Conservation (phyloP, 2,329 filamentous ascomycete species). For the Pseudocercospora crystallina region DNA sequence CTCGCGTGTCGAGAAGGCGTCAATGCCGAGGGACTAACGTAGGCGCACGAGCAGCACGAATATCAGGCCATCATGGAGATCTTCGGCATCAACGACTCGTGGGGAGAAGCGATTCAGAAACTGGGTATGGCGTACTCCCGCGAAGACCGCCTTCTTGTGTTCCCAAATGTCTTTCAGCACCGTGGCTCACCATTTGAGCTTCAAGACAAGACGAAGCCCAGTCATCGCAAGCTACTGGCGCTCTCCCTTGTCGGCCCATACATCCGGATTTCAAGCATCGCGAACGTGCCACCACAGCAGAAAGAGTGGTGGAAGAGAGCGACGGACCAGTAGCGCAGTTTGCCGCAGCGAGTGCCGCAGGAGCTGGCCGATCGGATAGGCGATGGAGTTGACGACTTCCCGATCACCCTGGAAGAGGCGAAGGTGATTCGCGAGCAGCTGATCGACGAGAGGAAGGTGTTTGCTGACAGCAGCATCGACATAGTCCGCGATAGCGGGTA, state of each 20-base stretch:
- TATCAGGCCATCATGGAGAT: slow-evolving; percentile 22
- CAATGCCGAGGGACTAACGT: slow-evolving; percentile 8
- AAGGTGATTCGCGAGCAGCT: slow-evolving; percentile 25
- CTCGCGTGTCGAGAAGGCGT: slow-evolving; percentile 51
- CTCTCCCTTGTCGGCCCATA: slow-evolving; percentile 61
- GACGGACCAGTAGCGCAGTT: slow-evolving; percentile 15
- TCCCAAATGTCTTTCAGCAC: slow-evolving; percentile 56
- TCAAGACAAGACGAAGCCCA: slow-evolving; percentile 50
- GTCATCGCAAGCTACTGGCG: slow-evolving; percentile 57
- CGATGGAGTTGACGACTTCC: slow-evolving; percentile 27
- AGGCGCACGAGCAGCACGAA: slow-evolving; percentile 15
- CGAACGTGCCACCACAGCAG: slow-evolving; percentile 53
- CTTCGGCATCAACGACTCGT: slow-evolving; percentile 27
- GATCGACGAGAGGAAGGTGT: slow-evolving; percentile 28
- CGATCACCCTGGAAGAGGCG: slow-evolving; percentile 28
- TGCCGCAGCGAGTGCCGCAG: slow-evolving; percentile 20
- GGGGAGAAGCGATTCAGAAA: slow-evolving; percentile 39
- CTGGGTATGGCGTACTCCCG: slow-evolving; percentile 51
- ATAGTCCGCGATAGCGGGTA: background rate
- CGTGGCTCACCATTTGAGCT: slow-evolving; percentile 52
- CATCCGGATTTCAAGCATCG: slow-evolving; percentile 50
- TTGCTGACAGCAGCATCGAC: background rate
- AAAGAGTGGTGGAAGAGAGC: slow-evolving; percentile 42
- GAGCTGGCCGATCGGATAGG: slow-evolving; percentile 30
- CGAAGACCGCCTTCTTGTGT: slow-evolving; percentile 53